Percentiles rank a stretch among this genome's conserved stretches.
Conservation (phyloP, 305 asterid species). For the Fraxinus velutina region DNA sequence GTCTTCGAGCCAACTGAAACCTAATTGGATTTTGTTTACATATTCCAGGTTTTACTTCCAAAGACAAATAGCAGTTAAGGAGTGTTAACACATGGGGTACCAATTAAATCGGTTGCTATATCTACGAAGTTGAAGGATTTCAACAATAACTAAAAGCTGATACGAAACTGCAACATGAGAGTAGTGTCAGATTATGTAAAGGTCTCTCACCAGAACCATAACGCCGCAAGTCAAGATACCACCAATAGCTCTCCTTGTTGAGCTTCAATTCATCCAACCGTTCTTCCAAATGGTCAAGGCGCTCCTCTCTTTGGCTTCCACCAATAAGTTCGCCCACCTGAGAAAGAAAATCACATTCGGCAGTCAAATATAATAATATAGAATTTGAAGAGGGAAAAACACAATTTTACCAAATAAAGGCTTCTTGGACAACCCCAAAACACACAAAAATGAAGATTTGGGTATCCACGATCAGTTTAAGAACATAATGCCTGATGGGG, state of each 20-base stretch:
- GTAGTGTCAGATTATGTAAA: not conserved
- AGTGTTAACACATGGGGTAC: not conserved
- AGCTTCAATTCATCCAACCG: slow-evolving; percentile 83
- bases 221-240: slow-evolving; percentile 97
- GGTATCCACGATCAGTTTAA: not conserved
- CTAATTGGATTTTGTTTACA: not conserved
- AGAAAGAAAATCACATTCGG: slow-evolving; percentile 14
- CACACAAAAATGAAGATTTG: not conserved
- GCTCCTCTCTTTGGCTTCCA: slow-evolving; percentile 99
- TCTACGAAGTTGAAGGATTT: not conserved
- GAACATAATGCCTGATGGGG: not conserved
- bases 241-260: slow-evolving; percentile 90
- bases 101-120: not conserved
- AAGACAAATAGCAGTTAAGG: not conserved
- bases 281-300: slow-evolving; percentile 72
- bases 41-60: not conserved
- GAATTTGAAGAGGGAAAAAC: not conserved
- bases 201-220: slow-evolving; percentile 80
- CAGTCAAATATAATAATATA: not conserved
- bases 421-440: not conserved
- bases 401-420: not conserved
- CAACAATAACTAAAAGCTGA: not conserved
- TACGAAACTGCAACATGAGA: not conserved
- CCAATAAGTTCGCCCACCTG: slow-evolving; percentile 98
- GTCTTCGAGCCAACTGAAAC: not conserved